A percentile compares a stretch with the other conserved stretches of the same genome.
These are phyloP conservation scores for Mallotus repandus DNA, from an alignment of 441 rosid species.

Conservation along the genomic window DNA sequence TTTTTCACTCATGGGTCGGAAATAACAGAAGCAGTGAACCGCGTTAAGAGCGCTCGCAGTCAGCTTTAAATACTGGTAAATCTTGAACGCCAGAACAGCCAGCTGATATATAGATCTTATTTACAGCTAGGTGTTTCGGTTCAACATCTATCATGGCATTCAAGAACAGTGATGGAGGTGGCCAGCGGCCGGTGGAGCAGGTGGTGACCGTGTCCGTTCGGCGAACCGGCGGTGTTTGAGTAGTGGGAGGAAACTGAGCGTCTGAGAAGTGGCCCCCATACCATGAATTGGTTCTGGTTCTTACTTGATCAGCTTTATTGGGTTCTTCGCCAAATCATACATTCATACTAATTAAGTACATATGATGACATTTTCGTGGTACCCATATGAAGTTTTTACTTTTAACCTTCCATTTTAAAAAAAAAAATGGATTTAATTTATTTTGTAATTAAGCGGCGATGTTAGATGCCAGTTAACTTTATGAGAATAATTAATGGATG, in stretches of 20 bases:
- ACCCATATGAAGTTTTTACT: neutral
- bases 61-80: neutral
- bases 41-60: too few relatives aligned
- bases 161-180: too few relatives aligned
- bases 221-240: neutral
- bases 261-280: neutral
- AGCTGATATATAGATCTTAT: neutral
- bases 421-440: neutral
- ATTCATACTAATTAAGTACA: neutral
- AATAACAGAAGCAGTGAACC: too few relatives aligned
- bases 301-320: constrained; percentile 21
- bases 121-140: neutral
- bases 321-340: constrained; percentile 13
- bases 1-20: too few relatives aligned
- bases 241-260: neutral
- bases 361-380: neutral
- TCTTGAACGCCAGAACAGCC: neutral
- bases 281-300: neutral
- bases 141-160: too few relatives aligned
- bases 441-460: neutral
- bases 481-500: too few relatives aligned
- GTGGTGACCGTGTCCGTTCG: neutral
- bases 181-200: neutral
- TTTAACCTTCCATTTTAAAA: neutral
- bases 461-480: too few relatives aligned